Evolutionary conservation across 2,329 filamentous ascomycete genomes (phyloP).

Genomic region (Alternaria panax): DNA sequence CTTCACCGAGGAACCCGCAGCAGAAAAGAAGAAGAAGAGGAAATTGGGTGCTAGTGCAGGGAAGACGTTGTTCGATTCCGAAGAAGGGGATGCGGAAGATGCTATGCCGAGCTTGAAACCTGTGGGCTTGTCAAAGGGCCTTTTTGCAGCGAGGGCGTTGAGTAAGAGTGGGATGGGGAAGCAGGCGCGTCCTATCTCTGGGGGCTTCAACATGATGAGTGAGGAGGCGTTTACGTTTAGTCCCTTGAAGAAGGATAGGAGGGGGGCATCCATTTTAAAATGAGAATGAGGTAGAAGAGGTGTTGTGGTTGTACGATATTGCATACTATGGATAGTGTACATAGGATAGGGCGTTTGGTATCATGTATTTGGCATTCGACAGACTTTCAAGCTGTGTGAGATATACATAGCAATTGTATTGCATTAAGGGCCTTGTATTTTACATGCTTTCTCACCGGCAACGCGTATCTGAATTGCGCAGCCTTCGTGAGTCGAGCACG

Average conservation of each 20-base stretch:
- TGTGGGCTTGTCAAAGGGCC: slow-evolving; percentile 44
- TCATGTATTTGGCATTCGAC: too few relatives aligned
- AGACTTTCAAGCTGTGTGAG: too few relatives aligned
- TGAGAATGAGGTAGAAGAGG: not conserved
- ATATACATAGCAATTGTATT: too few relatives aligned
- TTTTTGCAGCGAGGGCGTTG: slow-evolving; percentile 49
- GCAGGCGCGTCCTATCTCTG: slow-evolving; percentile 39
- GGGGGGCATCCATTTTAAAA: slow-evolving; percentile 32
- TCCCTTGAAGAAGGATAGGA: slow-evolving; percentile 52
- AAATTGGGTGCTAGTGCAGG: slow-evolving; percentile 70
- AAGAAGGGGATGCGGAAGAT: slow-evolving; percentile 44
- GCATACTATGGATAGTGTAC: not conserved
- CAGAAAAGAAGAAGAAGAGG: slow-evolving; percentile 65
- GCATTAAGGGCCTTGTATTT: too few relatives aligned
- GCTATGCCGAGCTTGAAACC: slow-evolving; percentile 37
- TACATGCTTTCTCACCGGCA: too few relatives aligned
- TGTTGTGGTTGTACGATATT: not conserved
- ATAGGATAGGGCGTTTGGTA: not conserved
- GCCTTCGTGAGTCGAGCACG: too few relatives aligned
- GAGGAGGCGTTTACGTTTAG: slow-evolving; percentile 51
- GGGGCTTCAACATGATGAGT: slow-evolving; percentile 46
- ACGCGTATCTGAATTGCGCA: too few relatives aligned
- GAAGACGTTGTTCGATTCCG: slow-evolving; percentile 69
- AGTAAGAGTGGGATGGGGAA: slow-evolving; percentile 45
- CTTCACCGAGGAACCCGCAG: slow-evolving; percentile 50